phyloP scores from a whole-genome alignment of 1,284 basidiomycete species.

The Volvariella surrecta region DNA sequence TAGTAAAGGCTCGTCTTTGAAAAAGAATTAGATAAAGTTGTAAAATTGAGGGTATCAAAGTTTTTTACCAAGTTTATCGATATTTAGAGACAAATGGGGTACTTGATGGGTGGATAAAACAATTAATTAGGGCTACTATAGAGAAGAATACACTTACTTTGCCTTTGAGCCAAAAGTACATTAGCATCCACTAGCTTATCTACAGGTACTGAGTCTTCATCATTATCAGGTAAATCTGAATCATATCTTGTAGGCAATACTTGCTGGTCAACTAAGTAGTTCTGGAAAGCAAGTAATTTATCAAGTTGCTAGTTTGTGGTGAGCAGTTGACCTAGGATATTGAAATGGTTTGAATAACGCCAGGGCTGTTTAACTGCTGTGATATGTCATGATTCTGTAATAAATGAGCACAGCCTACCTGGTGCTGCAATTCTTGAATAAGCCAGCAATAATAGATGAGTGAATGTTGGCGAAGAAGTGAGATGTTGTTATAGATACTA shows the following conservation, averaged over 20 bases:
- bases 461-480: conserved; percentile 16
- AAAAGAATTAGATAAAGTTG: neutral
- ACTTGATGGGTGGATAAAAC: neutral
- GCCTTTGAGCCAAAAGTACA: conserved; percentile 8
- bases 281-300: neutral
- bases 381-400: conserved; percentile 2
- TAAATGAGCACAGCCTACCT: conserved; percentile 16
- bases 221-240: neutral
- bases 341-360: neutral
- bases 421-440: conserved; percentile 19
- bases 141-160: conserved; percentile 2
- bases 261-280: neutral
- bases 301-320: conserved; percentile 1
- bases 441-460: conserved; percentile 16
- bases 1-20: neutral
- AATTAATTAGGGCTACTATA: neutral
- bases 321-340: neutral
- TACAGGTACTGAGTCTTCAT: conserved; percentile 10
- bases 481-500: conserved; percentile 6
- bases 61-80: neutral
- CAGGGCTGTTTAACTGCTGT: conserved; percentile 2
- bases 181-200: conserved; percentile 6
- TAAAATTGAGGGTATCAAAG: neutral
- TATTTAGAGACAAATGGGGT: neutral
- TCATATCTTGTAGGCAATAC: neutral